Base-by-base conservation (phyloP, 768 basidiomycete genomes). In the Collybia sordida region DNA sequence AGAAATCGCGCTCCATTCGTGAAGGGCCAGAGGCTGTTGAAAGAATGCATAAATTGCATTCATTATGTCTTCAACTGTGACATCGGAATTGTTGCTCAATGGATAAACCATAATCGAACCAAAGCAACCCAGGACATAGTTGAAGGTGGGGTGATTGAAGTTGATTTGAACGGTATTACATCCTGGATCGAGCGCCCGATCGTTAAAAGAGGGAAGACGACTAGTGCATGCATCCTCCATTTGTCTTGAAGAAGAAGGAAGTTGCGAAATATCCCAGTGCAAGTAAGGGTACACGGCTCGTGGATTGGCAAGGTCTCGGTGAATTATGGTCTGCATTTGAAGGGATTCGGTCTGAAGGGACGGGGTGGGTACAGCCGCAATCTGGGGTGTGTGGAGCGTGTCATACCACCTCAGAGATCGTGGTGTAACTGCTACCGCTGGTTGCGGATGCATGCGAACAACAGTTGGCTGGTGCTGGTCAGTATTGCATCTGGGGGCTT, bases 21-120 rank as follows among this genome's bases (percentile, higher is more conserved):
- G 6, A n/a, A 9, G 5, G 9, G 34, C 37, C 11, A 46, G 34
- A 38, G 45, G 45, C 35, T 46, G 45, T 3, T 37, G 45, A 38
- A 46, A 46, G 23, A 14, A 17, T 1, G 1, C 1, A 46, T 46
- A 37, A 22, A 46, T 36, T 4, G 45, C 45, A 18, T 46, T 19
- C 37, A 48, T 38, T 15, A 48, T 28, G 15, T 48, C 22, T 25
- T 40, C 37, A 5, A 40, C 37, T 18, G 19, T 24, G 17, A 48
- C 31, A 3, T 48, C 37, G 7, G 24, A 3, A 7, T 15, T 27
- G 3, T 40, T 22, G 22, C 47, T 24, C n/a, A 19, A 2, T 12
- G 47, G 39, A 31, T 39, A 40, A 19, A 48, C 47, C 8, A 7
- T 40, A 8, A 46, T 46, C n/a, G 47, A 37, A 19, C 47, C 47